Evolutionary conservation across 1,284 basidiomycete species (phyloP).

Genomic region (Wallemia ichthyophaga): DNA sequence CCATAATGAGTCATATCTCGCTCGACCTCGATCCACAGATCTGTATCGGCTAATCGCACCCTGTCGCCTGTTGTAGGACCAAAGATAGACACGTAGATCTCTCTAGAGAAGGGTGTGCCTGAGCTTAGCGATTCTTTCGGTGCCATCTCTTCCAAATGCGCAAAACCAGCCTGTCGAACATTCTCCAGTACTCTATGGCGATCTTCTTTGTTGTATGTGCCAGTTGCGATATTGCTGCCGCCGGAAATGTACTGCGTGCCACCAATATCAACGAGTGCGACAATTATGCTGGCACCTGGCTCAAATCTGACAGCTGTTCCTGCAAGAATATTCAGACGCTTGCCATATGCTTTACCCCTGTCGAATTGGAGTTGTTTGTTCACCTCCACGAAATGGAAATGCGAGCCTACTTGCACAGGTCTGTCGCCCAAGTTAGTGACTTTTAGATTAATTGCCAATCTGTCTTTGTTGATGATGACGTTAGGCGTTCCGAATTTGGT

Average conservation of each 20-base stretch:
- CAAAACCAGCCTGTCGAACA: conserved; percentile 12
- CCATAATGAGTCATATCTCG: conserved; percentile 35
- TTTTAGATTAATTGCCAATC: conserved; percentile 34
- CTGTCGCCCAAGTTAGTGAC: conserved; percentile 84
- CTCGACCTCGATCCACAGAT: conserved; percentile 79
- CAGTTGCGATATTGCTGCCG: conserved; percentile 44
- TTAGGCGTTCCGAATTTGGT: conserved; percentile 24
- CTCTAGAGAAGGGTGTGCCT: conserved; percentile 6
- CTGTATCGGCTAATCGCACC: conserved; percentile 62
- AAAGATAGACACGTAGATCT: conserved; percentile 54
- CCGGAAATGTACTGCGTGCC: conserved; percentile 43
- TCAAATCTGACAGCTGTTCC: conserved; percentile 93
- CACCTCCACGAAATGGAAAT: conserved; percentile 78
- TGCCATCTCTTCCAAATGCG: conserved; percentile 12
- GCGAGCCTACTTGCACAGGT: conserved; percentile 78
- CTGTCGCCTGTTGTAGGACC: conserved; percentile 80
- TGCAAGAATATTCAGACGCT: conserved; percentile 64
- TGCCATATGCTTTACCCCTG: conserved; percentile 46
- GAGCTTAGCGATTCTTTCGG: conserved; percentile 9
- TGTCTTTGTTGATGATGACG: conserved; percentile 45
- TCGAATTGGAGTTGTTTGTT: conserved; percentile 62
- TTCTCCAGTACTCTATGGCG: conserved; percentile 21
- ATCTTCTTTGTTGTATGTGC: conserved; percentile 20
- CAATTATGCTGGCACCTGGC: conserved; percentile 62
- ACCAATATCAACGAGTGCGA: conserved; percentile 48